These are phyloP conservation scores for Elsinoe ampelina DNA, from an alignment of 2,329 filamentous ascomycete genomes.

Conservation along the genomic window DNA sequence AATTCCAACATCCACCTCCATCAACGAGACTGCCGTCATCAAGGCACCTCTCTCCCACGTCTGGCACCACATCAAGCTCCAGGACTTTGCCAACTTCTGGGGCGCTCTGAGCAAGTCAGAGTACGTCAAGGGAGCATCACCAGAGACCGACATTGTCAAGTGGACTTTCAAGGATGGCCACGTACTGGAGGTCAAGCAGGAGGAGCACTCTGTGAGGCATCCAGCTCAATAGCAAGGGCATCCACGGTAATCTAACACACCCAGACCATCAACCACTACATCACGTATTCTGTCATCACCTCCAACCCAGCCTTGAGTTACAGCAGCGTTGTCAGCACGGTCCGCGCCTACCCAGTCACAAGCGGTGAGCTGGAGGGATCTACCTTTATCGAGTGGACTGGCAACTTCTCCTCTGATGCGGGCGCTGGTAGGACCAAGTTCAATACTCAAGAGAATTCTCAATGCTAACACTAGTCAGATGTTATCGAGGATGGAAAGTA, in stretches of 20 bases:
- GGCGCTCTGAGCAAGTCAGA: conserved; percentile 52
- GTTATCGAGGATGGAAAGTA: conserved; percentile 68
- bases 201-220: conserved; percentile 57
- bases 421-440: conserved; percentile 49
- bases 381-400: conserved; percentile 61
- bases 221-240: background rate
- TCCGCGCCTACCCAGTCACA: conserved; percentile 58
- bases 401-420: conserved; percentile 61
- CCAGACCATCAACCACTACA: conserved; percentile 62
- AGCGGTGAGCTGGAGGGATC: conserved; percentile 54
- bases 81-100: conserved; percentile 61
- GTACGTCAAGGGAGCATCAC: conserved; percentile 51
- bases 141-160: conserved; percentile 57
- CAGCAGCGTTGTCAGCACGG: conserved; percentile 57
- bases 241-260: no score
- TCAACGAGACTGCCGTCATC: conserved; percentile 59
- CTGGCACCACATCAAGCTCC: conserved; percentile 68
- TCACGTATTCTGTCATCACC: conserved; percentile 64
- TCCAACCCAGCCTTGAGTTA: conserved; percentile 56
- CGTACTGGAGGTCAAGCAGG: conserved; percentile 62
- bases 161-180: conserved; percentile 65
- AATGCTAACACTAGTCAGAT: conserved; percentile 32
- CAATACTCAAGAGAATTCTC: background rate
- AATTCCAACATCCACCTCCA: conserved; percentile 58
- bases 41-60: conserved; percentile 53